phyloP scores from a whole-genome alignment of 1,284 basidiomycete genomes.

The Apiotrichum brassicae region DNA sequence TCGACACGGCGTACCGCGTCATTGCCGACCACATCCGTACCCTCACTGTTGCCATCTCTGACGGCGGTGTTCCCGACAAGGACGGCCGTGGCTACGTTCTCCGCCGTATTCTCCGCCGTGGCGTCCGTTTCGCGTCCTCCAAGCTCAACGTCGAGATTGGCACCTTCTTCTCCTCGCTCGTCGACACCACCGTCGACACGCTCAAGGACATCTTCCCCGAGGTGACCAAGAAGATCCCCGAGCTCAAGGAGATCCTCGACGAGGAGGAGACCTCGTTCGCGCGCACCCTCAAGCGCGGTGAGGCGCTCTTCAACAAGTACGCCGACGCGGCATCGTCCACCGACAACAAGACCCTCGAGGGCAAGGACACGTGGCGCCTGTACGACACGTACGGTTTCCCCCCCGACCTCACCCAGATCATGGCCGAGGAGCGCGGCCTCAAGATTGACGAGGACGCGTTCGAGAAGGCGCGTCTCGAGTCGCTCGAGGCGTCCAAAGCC shows the following conservation, averaged over 20 bases:
- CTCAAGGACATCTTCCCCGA: slow-evolving; percentile 92
- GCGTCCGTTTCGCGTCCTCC: slow-evolving; percentile 89
- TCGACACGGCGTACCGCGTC: slow-evolving; percentile 96
- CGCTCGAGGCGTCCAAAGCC: slow-evolving; percentile 86
- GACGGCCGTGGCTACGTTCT: slow-evolving; percentile 95
- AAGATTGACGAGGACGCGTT: slow-evolving; percentile 84
- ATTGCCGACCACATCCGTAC: slow-evolving; percentile 96
- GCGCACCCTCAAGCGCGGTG: slow-evolving; percentile 90
- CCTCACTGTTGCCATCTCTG: slow-evolving; percentile 88
- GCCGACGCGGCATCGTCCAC: slow-evolving; percentile 63
- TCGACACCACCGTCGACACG: slow-evolving; percentile 81
- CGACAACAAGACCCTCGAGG: slow-evolving; percentile 65
- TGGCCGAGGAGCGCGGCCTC: slow-evolving; percentile 91
- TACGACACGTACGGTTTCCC: slow-evolving; percentile 99
- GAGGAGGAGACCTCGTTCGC: slow-evolving; percentile 98
- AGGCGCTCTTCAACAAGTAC: slow-evolving; percentile 93
- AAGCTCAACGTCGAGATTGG: slow-evolving; percentile 93
- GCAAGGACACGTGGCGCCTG: slow-evolving; percentile 91
- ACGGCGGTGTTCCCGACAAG: slow-evolving; percentile 93
- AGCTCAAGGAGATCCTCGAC: slow-evolving; percentile 91
- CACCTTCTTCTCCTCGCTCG: slow-evolving; percentile 86
- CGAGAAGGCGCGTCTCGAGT: slow-evolving; percentile 77
- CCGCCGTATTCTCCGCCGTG: slow-evolving; percentile 82
- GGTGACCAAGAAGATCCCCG: slow-evolving; percentile 71
- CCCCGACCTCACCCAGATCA: slow-evolving; percentile 89